Evolutionary conservation across 2,329 filamentous ascomycete species (phyloP), one percentile per base, ranked within the genome.

Genomic region (Fusarium nurragi): DNA sequence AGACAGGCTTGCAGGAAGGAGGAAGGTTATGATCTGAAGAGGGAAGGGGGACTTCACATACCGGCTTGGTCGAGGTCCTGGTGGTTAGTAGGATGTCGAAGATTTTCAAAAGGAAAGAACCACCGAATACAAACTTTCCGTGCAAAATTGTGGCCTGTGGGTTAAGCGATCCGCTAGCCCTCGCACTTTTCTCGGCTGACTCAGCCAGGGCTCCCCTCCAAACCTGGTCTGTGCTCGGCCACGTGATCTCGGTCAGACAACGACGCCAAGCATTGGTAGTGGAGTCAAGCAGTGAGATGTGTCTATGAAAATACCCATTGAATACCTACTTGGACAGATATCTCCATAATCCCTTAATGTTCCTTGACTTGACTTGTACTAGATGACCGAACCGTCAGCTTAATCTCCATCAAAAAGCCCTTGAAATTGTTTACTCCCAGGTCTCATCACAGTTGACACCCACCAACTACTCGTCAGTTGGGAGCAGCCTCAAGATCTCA

Each of bases 11-110:
- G 55, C 40, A 32, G 28, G 47, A 39, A 44, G 25, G 26, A 41
- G 19, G 19, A 40, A 32, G 40, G 32, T 39, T 11, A 40, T n/a
- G 22, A 22, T 22, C 32, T 37, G 47, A 22, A 22, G 25, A 21
- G 36, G 56, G 45, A 50, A 34, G 49, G 59, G 54, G 58, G 6
- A 18, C 55, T 44, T 46, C 51, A 78, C 77, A 61, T 72, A 79
- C 77, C 77, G 76, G 75, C 69, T 77, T 74, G 62, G 71, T 69
- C 72, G 70, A 70, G 66, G 71, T 76, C 74, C 76, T 77, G 74
- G 71, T 65, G 65, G 76, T 78, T 78, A 78, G 76, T 77, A 72
- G 65, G 67, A 71, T 69, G 67, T 75, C 71, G 63, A 59, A 53
- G 45, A 52, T 59, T 59, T 59, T 59, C 55, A 59, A 49, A 38